A percentile compares a stretch with the other conserved stretches of the same genome.
phyloP scores from a whole-genome alignment of 495 filamentous ascomycete genomes.

The Xylaria grammica region DNA sequence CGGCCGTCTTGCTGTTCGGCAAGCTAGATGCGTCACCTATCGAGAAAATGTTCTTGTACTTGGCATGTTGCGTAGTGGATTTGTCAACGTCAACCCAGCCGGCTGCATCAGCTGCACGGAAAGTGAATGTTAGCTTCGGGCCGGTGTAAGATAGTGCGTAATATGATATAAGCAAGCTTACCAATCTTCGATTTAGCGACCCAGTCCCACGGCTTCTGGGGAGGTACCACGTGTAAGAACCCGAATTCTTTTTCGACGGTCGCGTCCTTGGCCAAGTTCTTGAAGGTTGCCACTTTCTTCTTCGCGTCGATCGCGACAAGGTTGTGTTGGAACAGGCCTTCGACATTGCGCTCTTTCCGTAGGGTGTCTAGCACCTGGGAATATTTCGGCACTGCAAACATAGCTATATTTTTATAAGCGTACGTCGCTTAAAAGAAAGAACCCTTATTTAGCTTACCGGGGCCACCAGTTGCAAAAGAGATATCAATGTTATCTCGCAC shows the following conservation, averaged over 20 bases:
- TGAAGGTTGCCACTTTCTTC: slow-evolving; percentile 39
- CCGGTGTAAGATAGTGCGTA: neutral
- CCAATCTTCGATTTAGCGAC: slow-evolving; percentile 38
- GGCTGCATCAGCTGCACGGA: slow-evolving; percentile 55
- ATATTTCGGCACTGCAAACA: slow-evolving; percentile 77
- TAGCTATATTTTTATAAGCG: slow-evolving; percentile 36
- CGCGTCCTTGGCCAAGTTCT: slow-evolving; percentile 34
- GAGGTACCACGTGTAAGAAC: slow-evolving; percentile 52
- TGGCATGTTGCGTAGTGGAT: slow-evolving; percentile 63
- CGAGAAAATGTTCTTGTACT: slow-evolving; percentile 71
- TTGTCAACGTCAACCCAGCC: slow-evolving; percentile 71
- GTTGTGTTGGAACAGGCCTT: slow-evolving; percentile 70
- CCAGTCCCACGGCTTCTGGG: slow-evolving; percentile 39
- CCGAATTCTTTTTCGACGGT: slow-evolving; percentile 61
- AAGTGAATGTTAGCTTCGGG: slow-evolving; percentile 17
- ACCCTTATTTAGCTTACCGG: slow-evolving; percentile 33
- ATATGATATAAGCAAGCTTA: slow-evolving; percentile 4
- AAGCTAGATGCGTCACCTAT: slow-evolving; percentile 69
- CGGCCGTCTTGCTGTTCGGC: slow-evolving; percentile 71
- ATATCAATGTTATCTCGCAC: slow-evolving; percentile 66
- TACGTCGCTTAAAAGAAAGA: neutral
- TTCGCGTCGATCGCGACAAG: slow-evolving; percentile 61
- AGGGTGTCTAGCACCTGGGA: slow-evolving; percentile 64
- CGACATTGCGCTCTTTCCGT: slow-evolving; percentile 66
- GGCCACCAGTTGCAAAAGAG: slow-evolving; percentile 65